Base-by-base conservation (phyloP, 176 grass and related monocot genomes). In the Puya raimondii region DNA sequence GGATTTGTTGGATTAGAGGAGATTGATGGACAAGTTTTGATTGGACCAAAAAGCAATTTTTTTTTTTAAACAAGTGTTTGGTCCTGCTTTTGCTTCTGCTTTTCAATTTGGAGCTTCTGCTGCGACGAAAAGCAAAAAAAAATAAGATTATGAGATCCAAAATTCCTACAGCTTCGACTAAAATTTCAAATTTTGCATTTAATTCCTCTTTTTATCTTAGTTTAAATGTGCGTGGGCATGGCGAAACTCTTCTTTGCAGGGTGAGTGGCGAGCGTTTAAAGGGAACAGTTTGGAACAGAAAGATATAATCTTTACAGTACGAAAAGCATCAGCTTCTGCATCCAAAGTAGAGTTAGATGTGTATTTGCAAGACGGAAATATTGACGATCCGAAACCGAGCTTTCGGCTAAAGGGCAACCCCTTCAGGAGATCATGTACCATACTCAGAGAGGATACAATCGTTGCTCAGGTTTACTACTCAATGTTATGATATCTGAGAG, bases 391-490 rank as follows among this genome's bases (percentile, higher is more conserved):
- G 58, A 88, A 93, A 84, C 79, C 77, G 65, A 80, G 27, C 49
- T 99, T 80, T 70, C 74, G 82, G 48, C 67, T 99, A 51, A 72
- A 82, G 66, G 94, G 94, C 76, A 93, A 82, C 68, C 73, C 82
- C 68, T 99, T 72, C 63, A 54, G 75, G 47, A 87, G 94, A 82
- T 83, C 86, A 12, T 99, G 94, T 82, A 93, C 87, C 15, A 84
- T 99, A 68, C 85, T 92, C 79, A 80, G 23, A 15, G 86, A 79
- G 20, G 65, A 88, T 68, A 85, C 86, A 54, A 80, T 93, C 65
- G 66, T 91, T 81, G 87, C 89, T 75, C 89, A 99, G 94, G 94
- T 93, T 82, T 71, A 74, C 13, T 17, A 17, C 61, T 26, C 12
- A 65, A 57, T 56, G 49, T 47, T 10, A 11, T 21, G n/a, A n/a